Evolutionary conservation across 768 basidiomycete genomes (phyloP).

Genomic region (Naganishia antarctica): DNA sequence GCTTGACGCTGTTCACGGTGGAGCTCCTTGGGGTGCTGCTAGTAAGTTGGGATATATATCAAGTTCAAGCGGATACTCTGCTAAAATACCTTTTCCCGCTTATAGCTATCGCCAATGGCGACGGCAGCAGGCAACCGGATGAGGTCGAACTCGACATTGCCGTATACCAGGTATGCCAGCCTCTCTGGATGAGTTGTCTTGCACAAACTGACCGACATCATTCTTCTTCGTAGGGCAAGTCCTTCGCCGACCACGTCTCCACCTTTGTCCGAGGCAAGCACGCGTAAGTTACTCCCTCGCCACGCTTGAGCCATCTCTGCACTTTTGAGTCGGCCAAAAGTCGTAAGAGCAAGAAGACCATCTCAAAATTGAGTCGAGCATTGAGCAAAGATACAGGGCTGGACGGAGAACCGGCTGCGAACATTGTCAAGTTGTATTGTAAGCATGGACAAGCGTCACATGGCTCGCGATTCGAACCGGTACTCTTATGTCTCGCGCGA

Average conservation of each 20-base stretch:
- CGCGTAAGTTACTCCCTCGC: conserved; percentile 16
- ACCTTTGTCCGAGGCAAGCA: conserved; percentile 36
- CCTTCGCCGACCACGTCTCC: conserved; percentile 36
- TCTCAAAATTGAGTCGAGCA: background rate
- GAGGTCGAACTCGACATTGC: conserved; percentile 33
- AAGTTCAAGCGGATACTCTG: background rate
- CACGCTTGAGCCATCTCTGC: background rate
- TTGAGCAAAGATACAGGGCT: conserved; percentile 20
- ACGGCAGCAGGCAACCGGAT: conserved; percentile 38
- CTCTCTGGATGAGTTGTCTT: too few relatives aligned
- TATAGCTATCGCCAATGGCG: conserved; percentile 41
- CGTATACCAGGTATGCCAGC: conserved; percentile 33
- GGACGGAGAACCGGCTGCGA: background rate
- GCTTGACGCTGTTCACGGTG: conserved; percentile 49
- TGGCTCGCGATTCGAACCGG: too few relatives aligned
- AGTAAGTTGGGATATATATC: conserved; percentile 1
- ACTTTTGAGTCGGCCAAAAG: background rate
- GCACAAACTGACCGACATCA: background rate
- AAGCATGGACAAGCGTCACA: conserved; percentile 2
- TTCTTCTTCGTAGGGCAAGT: conserved; percentile 27
- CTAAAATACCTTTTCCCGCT: background rate
- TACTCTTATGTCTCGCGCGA: too few relatives aligned
- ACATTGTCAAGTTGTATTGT: conserved; percentile 16
- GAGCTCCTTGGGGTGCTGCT: conserved; percentile 71
- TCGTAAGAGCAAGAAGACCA: background rate